Evolutionary conservation across 139 green algal genomes (phyloP).

Genomic region (Picochlorum sp.): DNA sequence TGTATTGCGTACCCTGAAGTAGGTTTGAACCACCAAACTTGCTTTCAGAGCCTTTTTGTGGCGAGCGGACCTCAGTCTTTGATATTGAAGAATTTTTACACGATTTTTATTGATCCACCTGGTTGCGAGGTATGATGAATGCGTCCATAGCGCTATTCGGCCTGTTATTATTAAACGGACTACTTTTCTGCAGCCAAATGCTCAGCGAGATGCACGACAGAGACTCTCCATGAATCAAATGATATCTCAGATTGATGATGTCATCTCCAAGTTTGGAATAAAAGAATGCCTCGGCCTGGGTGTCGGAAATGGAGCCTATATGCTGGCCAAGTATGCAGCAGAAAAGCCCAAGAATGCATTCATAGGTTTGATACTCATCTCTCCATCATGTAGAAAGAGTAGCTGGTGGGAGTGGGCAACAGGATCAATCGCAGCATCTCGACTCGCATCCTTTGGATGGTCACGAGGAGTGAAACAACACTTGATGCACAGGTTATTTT

Average conservation of each 20-base stretch:
- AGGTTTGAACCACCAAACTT: slow-evolving; percentile 36
- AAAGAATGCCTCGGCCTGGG: slow-evolving; percentile 21
- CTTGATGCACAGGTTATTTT: slow-evolving; percentile 11
- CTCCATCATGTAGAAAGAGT: slow-evolving; percentile 15
- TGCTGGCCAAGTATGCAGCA: slow-evolving; percentile 22
- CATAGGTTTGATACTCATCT: slow-evolving; percentile 29
- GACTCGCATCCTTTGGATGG: slow-evolving; percentile 16
- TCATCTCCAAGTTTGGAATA: slow-evolving; percentile 24
- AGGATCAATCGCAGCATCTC: slow-evolving; percentile 11
- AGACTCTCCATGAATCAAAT: slow-evolving; percentile 22
- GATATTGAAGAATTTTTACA: slow-evolving; percentile 32
- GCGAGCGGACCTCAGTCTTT: slow-evolving; percentile 12
- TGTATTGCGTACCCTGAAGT: slow-evolving; percentile 39
- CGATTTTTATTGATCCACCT: slow-evolving; percentile 35
- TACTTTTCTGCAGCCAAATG: too few species aligned
- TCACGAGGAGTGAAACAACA: background rate
- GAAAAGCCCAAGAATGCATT: slow-evolving; percentile 6
- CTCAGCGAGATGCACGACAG: background rate
- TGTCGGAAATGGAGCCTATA: slow-evolving; percentile 28
- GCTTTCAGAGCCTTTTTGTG: slow-evolving; percentile 34
- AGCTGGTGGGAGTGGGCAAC: slow-evolving; percentile 39
- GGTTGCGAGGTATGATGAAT: slow-evolving; percentile 25
- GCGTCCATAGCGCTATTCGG: too few species aligned
- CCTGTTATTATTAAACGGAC: too few species aligned
- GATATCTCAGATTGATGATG: slow-evolving; percentile 17